Base-by-base conservation (phyloP, 2,329 filamentous ascomycete genomes). In the Curvularia sp. region DNA sequence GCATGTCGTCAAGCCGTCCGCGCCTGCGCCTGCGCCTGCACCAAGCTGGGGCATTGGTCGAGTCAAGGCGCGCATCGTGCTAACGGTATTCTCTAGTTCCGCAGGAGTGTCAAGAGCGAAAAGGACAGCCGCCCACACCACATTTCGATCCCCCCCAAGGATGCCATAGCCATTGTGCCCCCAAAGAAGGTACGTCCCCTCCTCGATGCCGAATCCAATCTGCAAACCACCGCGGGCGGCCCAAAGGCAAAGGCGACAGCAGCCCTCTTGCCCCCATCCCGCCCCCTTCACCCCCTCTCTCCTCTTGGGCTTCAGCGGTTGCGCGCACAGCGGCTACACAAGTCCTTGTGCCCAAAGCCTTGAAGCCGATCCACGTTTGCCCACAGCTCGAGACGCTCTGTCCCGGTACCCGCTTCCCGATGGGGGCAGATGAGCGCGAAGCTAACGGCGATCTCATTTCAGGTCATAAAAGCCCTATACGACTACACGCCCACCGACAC, bases 391-490 rank as follows among this genome's bases (percentile, higher is more conserved):
- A 52, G 50, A 48, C 54, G 48, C 63, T 56, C 58, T 42, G 49
- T 58, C 41, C 51, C 47, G 56, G 56, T 47, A 58, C 56, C 52
- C 56, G 56, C 56, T 60, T 62, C 64, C 61, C 47, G 55, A 61
- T 59, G 39, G 5, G 20, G 64, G 67, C 58, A 63, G 53, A 57
- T 26, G 63, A 62, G 66, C 66, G 66, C 68, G 59, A 64, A 63
- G 64, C 67, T 70, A 69, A 70, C 66, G 59, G 48, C 57, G 49
- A 62, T 58, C 61, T 62, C 61, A 66, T 71, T 60, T 65, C 62
- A 97, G 93, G 93, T 99, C 61, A 99, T 99, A 78, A 93, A 94
- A 83, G 95, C 95, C 30, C 89, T 97, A 58, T 97, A 96, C 84
- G 93, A 97, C 78, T 97, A 96, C 84, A 92, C 96, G 72, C 91